Percentiles rank a stretch among this genome's conserved stretches.
Conservation (phyloP, 2,329 filamentous ascomycete genomes). For the Chaetomiaceae sp. region DNA sequence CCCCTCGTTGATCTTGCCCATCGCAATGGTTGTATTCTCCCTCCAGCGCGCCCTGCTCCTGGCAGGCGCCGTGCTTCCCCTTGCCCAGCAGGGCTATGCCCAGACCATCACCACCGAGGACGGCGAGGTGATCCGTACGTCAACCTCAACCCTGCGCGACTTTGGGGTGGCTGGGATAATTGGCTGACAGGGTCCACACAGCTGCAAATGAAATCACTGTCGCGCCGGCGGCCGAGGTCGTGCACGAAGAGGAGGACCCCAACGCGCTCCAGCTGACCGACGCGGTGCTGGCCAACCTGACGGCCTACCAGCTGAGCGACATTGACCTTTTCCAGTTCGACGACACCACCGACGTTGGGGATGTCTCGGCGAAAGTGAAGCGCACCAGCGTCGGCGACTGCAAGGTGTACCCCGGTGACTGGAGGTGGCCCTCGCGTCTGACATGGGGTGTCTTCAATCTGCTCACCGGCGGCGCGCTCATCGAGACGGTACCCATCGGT, state of each 20-base stretch:
- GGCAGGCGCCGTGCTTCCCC: constrained; percentile 14
- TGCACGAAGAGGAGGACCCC: not conserved
- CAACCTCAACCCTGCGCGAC: not conserved
- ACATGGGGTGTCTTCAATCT: constrained; percentile 30
- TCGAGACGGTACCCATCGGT: constrained; percentile 33
- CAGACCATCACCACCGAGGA: constrained; percentile 23
- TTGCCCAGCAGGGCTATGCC: constrained; percentile 14
- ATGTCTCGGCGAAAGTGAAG: constrained; percentile 1
- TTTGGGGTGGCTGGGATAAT: not conserved
- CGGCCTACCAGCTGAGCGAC: constrained; percentile 24
- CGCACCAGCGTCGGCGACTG: constrained; percentile 23
- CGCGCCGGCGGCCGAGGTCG: constrained; percentile 17
- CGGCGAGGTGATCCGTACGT: constrained; percentile 20
- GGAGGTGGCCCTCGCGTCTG: constrained; percentile 31
- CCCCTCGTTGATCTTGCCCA: constrained; percentile 19
- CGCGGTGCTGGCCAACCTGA: constrained; percentile 32
- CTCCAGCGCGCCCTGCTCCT: constrained; percentile 19
- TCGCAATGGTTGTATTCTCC: constrained; percentile 19
- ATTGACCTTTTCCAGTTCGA: constrained; percentile 25
- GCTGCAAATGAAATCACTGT: constrained; percentile 22
- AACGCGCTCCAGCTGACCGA: constrained; percentile 28
- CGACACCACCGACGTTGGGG: constrained; percentile 6
- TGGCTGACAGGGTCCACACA: not conserved
- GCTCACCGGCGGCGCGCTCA: constrained; percentile 29
- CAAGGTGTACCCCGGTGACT: constrained; percentile 29